Percentiles rank a stretch among this genome's conserved stretches.
phyloP scores from a whole-genome alignment of 2,329 filamentous ascomycete genomes.

The Mycosphaerella sp. region DNA sequence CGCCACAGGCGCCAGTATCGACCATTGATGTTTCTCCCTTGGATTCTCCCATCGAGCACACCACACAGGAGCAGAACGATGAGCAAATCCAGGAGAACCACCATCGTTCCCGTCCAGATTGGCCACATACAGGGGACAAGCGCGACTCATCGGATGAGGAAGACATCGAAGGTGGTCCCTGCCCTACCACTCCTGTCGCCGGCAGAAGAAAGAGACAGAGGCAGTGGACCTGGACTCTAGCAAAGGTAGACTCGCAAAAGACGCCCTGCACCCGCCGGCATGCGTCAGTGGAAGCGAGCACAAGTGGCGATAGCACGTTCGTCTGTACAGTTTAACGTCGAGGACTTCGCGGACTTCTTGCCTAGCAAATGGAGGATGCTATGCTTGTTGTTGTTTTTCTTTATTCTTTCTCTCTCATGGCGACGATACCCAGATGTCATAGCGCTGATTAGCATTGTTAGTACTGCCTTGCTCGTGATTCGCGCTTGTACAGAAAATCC shows the following conservation, averaged over 20 bases:
- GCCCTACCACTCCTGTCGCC: slow-evolving; percentile 49
- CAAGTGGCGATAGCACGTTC: too few relatives aligned
- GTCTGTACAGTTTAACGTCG: too few relatives aligned
- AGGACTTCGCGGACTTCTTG: too few relatives aligned
- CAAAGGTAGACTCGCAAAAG: not conserved
- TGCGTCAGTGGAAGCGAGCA: not conserved
- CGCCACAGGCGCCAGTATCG: slow-evolving; percentile 33
- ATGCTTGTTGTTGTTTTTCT: too few relatives aligned
- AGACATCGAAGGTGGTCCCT: slow-evolving; percentile 39
- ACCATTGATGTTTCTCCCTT: slow-evolving; percentile 25
- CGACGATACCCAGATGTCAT: not conserved
- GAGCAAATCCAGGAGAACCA: not conserved
- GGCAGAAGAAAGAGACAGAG: slow-evolving; percentile 49
- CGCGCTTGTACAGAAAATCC: not conserved
- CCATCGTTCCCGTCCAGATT: slow-evolving; percentile 1
- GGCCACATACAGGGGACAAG: slow-evolving; percentile 35
- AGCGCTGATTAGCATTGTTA: not conserved
- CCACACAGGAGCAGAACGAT: not conserved
- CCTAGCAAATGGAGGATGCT: too few relatives aligned
- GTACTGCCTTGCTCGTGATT: not conserved
- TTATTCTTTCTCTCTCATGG: not conserved
- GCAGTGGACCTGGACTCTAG: slow-evolving; percentile 54
- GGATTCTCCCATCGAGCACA: slow-evolving; percentile 3
- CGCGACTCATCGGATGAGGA: slow-evolving; percentile 47
- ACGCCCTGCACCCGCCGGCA: not conserved